These are phyloP conservation scores for Paramecium octaurelia DNA, from an alignment of 73 alveolate species.

Conservation along the genomic window DNA sequence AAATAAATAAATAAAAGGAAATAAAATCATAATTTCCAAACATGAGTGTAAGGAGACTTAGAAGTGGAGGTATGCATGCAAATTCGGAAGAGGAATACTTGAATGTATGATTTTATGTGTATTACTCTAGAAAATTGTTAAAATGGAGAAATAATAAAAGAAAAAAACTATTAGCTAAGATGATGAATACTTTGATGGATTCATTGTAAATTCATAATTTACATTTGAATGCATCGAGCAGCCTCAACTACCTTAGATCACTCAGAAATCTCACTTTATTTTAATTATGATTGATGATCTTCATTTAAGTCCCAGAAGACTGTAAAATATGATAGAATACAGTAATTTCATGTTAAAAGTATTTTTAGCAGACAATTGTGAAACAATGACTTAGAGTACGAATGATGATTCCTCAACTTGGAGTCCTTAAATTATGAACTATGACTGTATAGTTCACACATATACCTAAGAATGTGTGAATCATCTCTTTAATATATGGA, in stretches of 20 bases:
- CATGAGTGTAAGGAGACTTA: conserved; percentile 1
- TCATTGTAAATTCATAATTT: neutral
- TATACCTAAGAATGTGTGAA: neutral
- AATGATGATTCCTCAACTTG: neutral
- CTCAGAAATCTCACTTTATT: neutral
- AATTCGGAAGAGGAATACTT: neutral
- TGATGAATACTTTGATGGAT: neutral
- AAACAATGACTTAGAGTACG: neutral
- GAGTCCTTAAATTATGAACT: neutral
- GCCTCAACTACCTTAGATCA: neutral
- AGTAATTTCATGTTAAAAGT: neutral
- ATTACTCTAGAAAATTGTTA: neutral
- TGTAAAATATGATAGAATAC: neutral
- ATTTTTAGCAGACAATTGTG: neutral
- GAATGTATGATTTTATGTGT: neutral
- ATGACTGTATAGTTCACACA: neutral
- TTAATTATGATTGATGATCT: neutral
- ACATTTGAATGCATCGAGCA: neutral
- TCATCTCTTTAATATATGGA: neutral
- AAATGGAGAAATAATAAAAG: neutral
- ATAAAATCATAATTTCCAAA: neutral
- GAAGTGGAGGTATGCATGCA: conserved; percentile 44
- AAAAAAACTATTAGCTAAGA: neutral
- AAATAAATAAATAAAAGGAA: neutral
- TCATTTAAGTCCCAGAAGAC: neutral